phyloP scores from a whole-genome alignment of 805 yeast species.

The Komagataella ulmi region DNA sequence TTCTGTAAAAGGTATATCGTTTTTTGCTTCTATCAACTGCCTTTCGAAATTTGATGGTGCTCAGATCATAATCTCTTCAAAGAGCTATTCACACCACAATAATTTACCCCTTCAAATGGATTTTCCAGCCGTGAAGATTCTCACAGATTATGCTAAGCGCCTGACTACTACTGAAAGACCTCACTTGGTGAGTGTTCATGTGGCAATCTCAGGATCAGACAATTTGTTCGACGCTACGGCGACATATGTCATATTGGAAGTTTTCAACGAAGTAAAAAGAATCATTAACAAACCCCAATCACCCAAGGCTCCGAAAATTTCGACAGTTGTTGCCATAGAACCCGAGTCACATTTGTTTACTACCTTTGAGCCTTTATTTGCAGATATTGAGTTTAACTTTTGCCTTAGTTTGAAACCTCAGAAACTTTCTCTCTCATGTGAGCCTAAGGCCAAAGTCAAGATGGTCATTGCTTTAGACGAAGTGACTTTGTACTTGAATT shows the following conservation, averaged over 20 bases:
- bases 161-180: conserved; percentile 9
- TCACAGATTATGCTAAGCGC: conserved; percentile 34
- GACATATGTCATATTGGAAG: conserved; percentile 62
- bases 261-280: conserved; percentile 33
- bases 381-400: conserved; percentile 34
- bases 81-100: conserved; percentile 23
- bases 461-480: conserved; percentile 69
- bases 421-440: conserved; percentile 69
- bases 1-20: background rate
- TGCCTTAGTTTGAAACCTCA: conserved; percentile 62
- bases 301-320: background rate
- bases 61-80: conserved; percentile 31
- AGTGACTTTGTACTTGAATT: conserved; percentile 42
- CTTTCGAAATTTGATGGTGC: conserved; percentile 59
- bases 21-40: conserved; percentile 28
- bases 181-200: conserved; percentile 36
- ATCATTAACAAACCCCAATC: conserved; percentile 19
- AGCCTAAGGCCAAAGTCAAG: conserved; percentile 86
- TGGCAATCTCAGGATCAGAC: conserved; percentile 53
- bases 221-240: conserved; percentile 62
- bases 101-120: conserved; percentile 45
- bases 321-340: conserved; percentile 23
- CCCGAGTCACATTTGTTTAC: conserved; percentile 30
- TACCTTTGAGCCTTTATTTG: background rate
- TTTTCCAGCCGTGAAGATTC: conserved; percentile 62